These are phyloP conservation scores for Trichoderma afroharzianum DNA, from an alignment of 2,329 filamentous ascomycete species.

Conservation along the genomic window DNA sequence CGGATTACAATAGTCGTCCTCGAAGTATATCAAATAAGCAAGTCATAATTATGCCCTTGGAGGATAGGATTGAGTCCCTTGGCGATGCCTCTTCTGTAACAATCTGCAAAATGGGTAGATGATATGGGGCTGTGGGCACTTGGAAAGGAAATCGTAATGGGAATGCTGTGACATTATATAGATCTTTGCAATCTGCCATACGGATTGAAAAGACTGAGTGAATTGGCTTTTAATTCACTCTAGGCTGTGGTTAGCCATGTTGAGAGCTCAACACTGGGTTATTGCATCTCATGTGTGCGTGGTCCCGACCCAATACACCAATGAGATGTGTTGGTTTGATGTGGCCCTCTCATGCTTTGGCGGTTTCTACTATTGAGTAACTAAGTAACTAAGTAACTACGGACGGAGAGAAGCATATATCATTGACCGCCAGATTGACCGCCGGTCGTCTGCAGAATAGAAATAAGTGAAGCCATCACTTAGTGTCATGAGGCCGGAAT, in stretches of 20 bases:
- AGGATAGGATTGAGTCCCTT: not conserved
- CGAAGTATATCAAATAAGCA: not conserved
- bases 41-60: not conserved
- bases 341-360: not conserved
- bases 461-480: too few species aligned
- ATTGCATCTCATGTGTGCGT: not conserved
- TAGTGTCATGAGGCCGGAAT: not conserved
- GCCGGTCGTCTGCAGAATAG: not conserved
- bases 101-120: not conserved
- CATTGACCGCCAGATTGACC: not conserved
- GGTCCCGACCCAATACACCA: not conserved
- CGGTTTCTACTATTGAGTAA: not conserved
- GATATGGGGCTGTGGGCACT: not conserved
- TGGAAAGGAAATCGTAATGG: not conserved
- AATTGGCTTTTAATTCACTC: not conserved
- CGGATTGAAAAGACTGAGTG: not conserved
- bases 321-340: not conserved
- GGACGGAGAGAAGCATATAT: not conserved
- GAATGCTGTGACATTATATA: not conserved
- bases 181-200: not conserved
- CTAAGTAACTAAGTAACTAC: too few species aligned
- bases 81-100: not conserved
- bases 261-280: not conserved
- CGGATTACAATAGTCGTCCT: too few species aligned
- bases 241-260: too few species aligned